These are phyloP conservation scores for Eremothecium gossypii DNA, from an alignment of 1,139 yeast species.

Conservation along the genomic window DNA sequence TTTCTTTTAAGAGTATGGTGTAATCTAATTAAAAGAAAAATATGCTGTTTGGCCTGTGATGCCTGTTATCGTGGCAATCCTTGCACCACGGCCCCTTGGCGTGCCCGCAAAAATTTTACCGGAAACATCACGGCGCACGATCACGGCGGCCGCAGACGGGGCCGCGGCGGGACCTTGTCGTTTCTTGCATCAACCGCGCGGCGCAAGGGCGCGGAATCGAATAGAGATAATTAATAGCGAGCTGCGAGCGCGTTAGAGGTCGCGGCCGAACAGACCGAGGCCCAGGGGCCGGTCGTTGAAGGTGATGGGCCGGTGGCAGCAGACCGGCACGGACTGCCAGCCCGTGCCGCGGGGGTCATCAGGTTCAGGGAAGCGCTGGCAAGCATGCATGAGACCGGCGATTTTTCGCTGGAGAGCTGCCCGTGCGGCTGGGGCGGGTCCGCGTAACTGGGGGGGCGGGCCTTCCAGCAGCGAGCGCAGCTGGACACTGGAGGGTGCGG, in stretches of 20 bases:
- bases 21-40: background rate
- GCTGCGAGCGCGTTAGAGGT: background rate
- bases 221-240: background rate
- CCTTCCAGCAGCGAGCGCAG: background rate
- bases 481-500: background rate
- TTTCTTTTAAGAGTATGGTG: constrained; percentile 2
- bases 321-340: constrained; percentile 2
- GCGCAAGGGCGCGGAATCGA: background rate
- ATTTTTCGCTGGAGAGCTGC: background rate
- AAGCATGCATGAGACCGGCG: background rate
- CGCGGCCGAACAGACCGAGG: constrained; percentile 1
- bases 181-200: background rate
- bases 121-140: background rate
- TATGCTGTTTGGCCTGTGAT: constrained; percentile 1
- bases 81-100: background rate
- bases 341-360: background rate
- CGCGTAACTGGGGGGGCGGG: background rate
- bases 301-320: constrained; percentile 2
- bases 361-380: background rate
- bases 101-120: background rate
- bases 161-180: background rate
- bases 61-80: background rate
- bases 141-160: background rate
- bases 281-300: constrained; percentile 2
- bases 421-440: background rate